Evolutionary conservation across 139 green algal species (phyloP).

Genomic region (Chlorella sorokiniana): DNA sequence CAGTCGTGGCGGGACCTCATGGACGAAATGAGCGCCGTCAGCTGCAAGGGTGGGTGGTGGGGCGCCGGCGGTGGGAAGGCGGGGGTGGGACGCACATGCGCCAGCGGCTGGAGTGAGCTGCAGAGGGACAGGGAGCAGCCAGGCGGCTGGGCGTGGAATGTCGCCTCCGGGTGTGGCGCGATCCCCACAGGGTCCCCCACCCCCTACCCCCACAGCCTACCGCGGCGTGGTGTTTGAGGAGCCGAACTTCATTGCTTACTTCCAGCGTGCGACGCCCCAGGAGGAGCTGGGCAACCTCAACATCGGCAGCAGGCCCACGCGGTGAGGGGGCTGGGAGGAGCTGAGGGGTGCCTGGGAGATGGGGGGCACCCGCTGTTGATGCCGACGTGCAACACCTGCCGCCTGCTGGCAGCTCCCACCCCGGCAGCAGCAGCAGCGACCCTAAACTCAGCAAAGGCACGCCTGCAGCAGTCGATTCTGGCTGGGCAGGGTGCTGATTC

Average conservation of each 20-base stretch:
- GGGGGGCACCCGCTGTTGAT: background rate
- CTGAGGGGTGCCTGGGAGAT: background rate
- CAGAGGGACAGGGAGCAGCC: too few species aligned
- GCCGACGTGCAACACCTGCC: background rate
- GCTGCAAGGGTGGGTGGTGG: constrained; percentile 56
- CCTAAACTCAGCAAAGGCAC: background rate
- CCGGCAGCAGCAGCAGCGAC: background rate
- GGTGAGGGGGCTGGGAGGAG: constrained; percentile 2
- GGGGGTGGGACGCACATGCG: background rate
- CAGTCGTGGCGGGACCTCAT: constrained; percentile 82
- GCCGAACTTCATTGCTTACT: constrained; percentile 90
- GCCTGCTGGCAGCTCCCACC: background rate
- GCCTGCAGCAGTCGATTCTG: background rate
- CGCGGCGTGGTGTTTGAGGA: constrained; percentile 77
- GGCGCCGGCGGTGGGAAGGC: background rate
- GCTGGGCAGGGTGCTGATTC: background rate
- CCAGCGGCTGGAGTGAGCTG: too few species aligned
- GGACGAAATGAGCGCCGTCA: constrained; percentile 66
- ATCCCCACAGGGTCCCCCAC: too few species aligned
- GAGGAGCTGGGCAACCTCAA: constrained; percentile 93
- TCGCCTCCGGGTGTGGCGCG: too few species aligned
- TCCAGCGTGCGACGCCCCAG: constrained; percentile 88
- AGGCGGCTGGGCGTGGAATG: too few species aligned
- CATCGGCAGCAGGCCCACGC: constrained; percentile 85
- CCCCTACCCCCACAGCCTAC: constrained; percentile 34